Conservation (phyloP, 2,329 filamentous ascomycete genomes). For the Exophiala sp. region DNA sequence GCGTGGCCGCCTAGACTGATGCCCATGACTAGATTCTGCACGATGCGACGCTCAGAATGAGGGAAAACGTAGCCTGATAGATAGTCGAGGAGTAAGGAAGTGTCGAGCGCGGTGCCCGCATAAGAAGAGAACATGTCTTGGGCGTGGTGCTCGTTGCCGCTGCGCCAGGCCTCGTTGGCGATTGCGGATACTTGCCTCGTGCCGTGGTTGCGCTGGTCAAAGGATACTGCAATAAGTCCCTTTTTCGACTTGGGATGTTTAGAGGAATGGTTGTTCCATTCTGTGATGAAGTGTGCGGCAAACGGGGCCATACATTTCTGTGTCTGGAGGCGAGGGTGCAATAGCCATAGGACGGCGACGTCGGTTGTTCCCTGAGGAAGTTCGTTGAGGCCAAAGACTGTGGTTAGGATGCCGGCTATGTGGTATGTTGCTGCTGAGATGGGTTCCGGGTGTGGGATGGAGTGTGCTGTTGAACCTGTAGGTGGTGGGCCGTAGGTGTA, state of each 20-base stretch:
- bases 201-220: slow-evolving; percentile 94
- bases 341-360: slow-evolving; percentile 82
- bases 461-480: slow-evolving; percentile 23
- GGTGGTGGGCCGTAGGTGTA: slow-evolving; percentile 24
- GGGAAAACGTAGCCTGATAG: slow-evolving; percentile 72
- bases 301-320: slow-evolving; percentile 73
- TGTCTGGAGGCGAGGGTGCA: slow-evolving; percentile 72
- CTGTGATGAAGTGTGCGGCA: slow-evolving; percentile 64
- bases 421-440: slow-evolving; percentile 50
- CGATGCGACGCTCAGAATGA: slow-evolving; percentile 43
- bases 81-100: slow-evolving; percentile 70
- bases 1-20: slow-evolving; percentile 84
- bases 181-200: slow-evolving; percentile 61
- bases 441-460: slow-evolving; percentile 24
- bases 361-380: slow-evolving; percentile 54
- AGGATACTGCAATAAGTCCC: slow-evolving; percentile 75
- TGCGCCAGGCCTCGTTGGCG: slow-evolving; percentile 74
- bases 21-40: slow-evolving; percentile 71
- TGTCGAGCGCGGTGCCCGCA: slow-evolving; percentile 69
- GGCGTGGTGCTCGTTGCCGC: slow-evolving; percentile 76
- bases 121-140: slow-evolving; percentile 77
- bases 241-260: slow-evolving; percentile 35
- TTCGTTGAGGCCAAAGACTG: slow-evolving; percentile 77
- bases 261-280: slow-evolving; percentile 56
- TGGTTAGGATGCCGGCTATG: slow-evolving; percentile 74